Percentiles rank a stretch among this genome's conserved stretches.
These are phyloP conservation scores for Eucalyptus coolabah DNA, from an alignment of 345 rosid species.

Conservation along the genomic window DNA sequence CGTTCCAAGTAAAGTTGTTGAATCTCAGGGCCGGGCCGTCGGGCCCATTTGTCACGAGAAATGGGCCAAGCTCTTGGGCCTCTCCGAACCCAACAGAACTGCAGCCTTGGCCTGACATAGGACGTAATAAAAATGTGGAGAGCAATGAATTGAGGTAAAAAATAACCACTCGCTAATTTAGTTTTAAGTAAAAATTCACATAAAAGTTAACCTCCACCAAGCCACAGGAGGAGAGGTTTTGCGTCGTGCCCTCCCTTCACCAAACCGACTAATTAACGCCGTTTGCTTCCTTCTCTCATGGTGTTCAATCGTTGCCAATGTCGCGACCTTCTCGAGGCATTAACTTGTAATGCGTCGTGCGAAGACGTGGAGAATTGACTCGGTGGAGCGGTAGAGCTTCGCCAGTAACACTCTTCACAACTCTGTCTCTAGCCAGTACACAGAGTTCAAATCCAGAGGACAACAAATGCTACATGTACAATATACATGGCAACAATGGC, in stretches of 20 bases:
- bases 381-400: not conserved
- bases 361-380: no score
- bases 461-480: not conserved
- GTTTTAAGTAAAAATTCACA: no score
- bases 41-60: not conserved
- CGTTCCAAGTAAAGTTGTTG: conserved; percentile 10
- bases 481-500: not conserved
- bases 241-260: not conserved
- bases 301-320: no score
- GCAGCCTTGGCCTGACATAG: conserved; percentile 12
- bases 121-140: not conserved
- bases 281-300: no score
- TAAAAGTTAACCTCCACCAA: conserved; percentile 42
- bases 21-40: not conserved
- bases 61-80: conserved; percentile 11
- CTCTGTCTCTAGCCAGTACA: no score
- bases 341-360: no score
- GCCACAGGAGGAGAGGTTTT: conserved; percentile 69
- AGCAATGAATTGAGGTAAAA: not conserved
- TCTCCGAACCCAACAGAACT: conserved; percentile 8
- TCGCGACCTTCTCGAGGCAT: no score
- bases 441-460: no score
- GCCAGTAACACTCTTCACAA: no score
- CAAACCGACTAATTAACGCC: not conserved
- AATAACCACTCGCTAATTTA: not conserved